phyloP scores from a whole-genome alignment of 2,329 filamentous ascomycete genomes.

The Aspergillus ustus region DNA sequence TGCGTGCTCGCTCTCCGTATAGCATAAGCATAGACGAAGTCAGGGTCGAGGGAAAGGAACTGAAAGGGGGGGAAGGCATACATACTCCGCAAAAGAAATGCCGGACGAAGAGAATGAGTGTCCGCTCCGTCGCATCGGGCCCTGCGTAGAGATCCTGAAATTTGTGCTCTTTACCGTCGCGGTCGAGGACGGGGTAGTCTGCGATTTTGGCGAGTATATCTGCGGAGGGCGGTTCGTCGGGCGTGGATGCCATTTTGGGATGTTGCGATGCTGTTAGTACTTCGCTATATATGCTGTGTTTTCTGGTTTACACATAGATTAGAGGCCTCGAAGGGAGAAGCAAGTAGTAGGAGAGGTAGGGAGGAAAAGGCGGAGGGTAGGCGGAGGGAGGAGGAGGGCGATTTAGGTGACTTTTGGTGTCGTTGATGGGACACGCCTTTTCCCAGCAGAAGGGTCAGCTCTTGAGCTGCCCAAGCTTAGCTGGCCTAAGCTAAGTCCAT shows the following conservation, averaged over 20 bases:
- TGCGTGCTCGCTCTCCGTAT: too few species aligned
- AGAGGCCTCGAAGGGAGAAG: not conserved
- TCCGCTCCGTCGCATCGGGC: conserved; percentile 50
- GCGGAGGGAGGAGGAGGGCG: too few species aligned
- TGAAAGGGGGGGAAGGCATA: conserved; percentile 24
- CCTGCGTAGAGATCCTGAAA: conserved; percentile 65
- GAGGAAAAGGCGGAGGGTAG: too few species aligned
- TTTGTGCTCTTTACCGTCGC: conserved; percentile 60
- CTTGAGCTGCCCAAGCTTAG: too few species aligned
- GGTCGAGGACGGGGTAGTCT: conserved; percentile 58
- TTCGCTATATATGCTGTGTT: not conserved
- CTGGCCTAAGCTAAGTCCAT: too few species aligned
- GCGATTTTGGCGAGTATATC: conserved; percentile 15
- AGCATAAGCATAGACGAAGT: not conserved
- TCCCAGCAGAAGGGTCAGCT: too few species aligned
- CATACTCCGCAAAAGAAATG: conserved; percentile 82
- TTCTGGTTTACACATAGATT: not conserved
- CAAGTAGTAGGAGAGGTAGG: too few species aligned
- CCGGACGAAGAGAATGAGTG: conserved; percentile 74
- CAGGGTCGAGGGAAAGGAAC: not conserved
- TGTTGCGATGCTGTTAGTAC: too few species aligned
- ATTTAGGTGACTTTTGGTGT: too few species aligned
- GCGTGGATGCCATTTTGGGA: not conserved
- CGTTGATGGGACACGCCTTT: too few species aligned
- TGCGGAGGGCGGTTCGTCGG: conserved; percentile 9